phyloP scores from a whole-genome alignment of 495 filamentous ascomycete genomes.

The Xylaria telfairii region DNA sequence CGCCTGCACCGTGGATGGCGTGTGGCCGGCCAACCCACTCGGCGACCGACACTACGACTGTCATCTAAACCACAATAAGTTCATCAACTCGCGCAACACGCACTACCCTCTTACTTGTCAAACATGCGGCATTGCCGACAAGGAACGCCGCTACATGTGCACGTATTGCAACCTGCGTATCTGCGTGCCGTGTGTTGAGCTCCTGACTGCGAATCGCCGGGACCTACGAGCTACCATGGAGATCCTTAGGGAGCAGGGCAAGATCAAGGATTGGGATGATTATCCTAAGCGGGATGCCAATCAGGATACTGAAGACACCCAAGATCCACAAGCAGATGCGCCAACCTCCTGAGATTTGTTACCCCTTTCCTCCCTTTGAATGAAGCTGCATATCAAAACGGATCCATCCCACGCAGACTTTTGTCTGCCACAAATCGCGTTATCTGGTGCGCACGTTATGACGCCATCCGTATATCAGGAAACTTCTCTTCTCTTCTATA shows the following conservation, averaged over 20 bases:
- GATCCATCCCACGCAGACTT: neutral
- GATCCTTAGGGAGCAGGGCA: slow-evolving; percentile 4
- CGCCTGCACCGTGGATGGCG: slow-evolving; percentile 22
- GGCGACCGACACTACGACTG: slow-evolving; percentile 33
- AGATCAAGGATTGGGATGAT: slow-evolving; percentile 10
- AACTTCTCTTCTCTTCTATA: neutral
- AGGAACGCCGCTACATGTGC: slow-evolving; percentile 31
- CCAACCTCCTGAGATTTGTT: neutral
- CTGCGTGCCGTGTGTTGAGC: slow-evolving; percentile 33
- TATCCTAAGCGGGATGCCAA: slow-evolving; percentile 7
- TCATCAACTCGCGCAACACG: slow-evolving; percentile 33
- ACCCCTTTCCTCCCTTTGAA: too few relatives aligned
- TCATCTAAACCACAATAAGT: slow-evolving; percentile 27
- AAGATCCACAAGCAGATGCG: neutral
- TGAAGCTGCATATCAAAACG: neutral
- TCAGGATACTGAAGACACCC: neutral
- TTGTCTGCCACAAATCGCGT: neutral
- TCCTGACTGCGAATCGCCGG: slow-evolving; percentile 30
- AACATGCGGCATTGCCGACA: slow-evolving; percentile 34
- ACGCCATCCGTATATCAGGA: neutral
- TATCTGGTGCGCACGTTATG: neutral
- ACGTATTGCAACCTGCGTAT: slow-evolving; percentile 37
- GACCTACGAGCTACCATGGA: slow-evolving; percentile 31
- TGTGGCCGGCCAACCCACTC: slow-evolving; percentile 32
- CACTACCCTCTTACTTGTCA: slow-evolving; percentile 38